A percentile compares a stretch with the other conserved stretches of the same genome.
Evolutionary conservation across 176 grass and related monocot genomes (phyloP).

Genomic region (Ananas comosus): DNA sequence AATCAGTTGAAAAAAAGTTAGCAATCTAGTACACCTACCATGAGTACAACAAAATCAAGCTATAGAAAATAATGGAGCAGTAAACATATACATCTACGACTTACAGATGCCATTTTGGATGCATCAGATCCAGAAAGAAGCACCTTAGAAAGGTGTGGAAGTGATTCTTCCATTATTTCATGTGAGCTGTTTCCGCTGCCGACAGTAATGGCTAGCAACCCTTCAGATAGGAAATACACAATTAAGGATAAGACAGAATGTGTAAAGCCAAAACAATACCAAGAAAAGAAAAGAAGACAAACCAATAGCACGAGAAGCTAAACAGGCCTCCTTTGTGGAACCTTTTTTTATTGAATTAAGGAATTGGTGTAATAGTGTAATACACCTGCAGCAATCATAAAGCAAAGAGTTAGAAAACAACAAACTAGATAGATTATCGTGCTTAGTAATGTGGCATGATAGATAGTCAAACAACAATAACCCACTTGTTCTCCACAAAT

Average conservation of each 20-base stretch:
- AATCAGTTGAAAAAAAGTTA: background rate
- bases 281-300: conserved; percentile 1
- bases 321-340: conserved; percentile 53
- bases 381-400: conserved; percentile 41
- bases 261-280: background rate
- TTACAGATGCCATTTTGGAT: conserved; percentile 53
- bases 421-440: background rate
- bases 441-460: background rate
- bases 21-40: background rate
- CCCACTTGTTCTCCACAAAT: conserved; percentile 79
- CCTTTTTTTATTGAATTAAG: conserved; percentile 75
- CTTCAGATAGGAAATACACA: conserved; percentile 22
- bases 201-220: conserved; percentile 58
- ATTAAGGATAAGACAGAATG: conserved; percentile 11
- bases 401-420: conserved; percentile 4
- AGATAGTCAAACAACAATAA: background rate
- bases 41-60: background rate
- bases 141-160: conserved; percentile 42
- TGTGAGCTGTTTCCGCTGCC: conserved; percentile 39
- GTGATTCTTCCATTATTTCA: conserved; percentile 67
- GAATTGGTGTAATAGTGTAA: conserved; percentile 65
- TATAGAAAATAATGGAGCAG: background rate
- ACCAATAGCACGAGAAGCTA: conserved; percentile 67
- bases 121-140: conserved; percentile 47
- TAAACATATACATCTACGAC: background rate